Base-by-base conservation (phyloP, 2,329 filamentous ascomycete genomes). In the Karstenula rhodostoma region DNA sequence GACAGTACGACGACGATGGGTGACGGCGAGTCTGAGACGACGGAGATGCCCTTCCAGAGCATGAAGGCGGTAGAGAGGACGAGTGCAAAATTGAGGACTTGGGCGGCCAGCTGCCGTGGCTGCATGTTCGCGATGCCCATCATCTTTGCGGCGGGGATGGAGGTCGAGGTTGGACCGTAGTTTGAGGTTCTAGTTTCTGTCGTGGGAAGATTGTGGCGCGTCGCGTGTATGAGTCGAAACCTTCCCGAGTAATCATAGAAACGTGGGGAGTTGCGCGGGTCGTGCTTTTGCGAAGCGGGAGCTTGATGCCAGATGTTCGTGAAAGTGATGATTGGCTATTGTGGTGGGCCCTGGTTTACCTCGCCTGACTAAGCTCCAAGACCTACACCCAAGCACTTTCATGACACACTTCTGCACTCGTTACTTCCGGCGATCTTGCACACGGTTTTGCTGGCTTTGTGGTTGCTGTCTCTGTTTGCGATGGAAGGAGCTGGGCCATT, bases 11-110 rank as follows among this genome's bases (percentile, higher is more conserved):
- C 91, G 67, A 94, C 91, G 70, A 94, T 93, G 25, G 91, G 91
- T 1, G 81, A 83, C 9, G 79, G 79, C 51, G 81, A 83, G 65
- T 95, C 89, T 59, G 90, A 88, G 65, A 87, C 81, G 32, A 97
- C 87, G 9, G 90, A 94, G 61, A 97, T 87, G 10, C 91, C 92
- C 79, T 97, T 97, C 93, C 82, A 84, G 52, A 96, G 88, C 93
- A 97, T 97, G 76, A 97, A 97, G 1, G 94, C 93, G 1, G 92
- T 95, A 10, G 90, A 93, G 53, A 97, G 87, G 63, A 97, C 92
- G 65, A 97, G 87, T 58, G 89, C 93, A 78, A 97, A 97, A 81
- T 96, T 96, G 75, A 97, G 87, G 68, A 94, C 79, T 83, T 96
- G 93, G 51, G 88, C 85, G 71, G 93, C 89, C 57, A 91, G 85